phyloP scores from a whole-genome alignment of 176 grass and related monocot species.

The Musa itinerans region DNA sequence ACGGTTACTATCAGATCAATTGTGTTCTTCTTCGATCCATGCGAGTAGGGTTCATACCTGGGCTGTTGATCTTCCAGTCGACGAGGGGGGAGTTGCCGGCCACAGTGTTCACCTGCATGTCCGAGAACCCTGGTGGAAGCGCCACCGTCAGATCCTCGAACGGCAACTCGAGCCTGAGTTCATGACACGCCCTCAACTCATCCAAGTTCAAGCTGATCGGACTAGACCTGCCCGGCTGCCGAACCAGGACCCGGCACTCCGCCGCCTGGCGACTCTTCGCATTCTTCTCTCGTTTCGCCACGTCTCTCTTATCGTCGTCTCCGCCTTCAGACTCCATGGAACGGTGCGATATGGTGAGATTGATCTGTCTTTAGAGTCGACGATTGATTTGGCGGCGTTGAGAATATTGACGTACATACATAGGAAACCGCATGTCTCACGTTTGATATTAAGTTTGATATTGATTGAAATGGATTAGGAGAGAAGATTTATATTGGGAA shows the following conservation, averaged over 20 bases:
- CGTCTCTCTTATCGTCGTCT: too few species aligned
- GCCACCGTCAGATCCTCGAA: background rate
- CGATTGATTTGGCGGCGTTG: too few species aligned
- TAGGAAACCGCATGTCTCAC: too few species aligned
- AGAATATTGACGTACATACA: too few species aligned
- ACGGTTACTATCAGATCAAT: background rate
- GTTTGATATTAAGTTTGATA: too few species aligned
- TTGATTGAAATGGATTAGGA: too few species aligned
- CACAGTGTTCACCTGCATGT: background rate
- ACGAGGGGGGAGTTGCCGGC: too few species aligned
- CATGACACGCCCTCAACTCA: background rate
- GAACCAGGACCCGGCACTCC: background rate
- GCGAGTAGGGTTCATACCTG: background rate
- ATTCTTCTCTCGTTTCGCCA: too few species aligned
- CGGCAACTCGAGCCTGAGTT: background rate
- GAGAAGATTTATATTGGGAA: too few species aligned
- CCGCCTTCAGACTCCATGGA: too few species aligned
- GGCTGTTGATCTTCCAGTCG: background rate
- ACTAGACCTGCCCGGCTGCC: background rate
- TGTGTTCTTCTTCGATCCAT: background rate
- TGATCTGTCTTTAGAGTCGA: too few species aligned
- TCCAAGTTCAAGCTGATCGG: background rate
- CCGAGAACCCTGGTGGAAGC: background rate
- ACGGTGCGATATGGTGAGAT: too few species aligned
- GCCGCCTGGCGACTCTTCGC: background rate